These are phyloP conservation scores for Aegilops longissima DNA, from an alignment of 176 grass and related monocot genomes.

Conservation along the genomic window DNA sequence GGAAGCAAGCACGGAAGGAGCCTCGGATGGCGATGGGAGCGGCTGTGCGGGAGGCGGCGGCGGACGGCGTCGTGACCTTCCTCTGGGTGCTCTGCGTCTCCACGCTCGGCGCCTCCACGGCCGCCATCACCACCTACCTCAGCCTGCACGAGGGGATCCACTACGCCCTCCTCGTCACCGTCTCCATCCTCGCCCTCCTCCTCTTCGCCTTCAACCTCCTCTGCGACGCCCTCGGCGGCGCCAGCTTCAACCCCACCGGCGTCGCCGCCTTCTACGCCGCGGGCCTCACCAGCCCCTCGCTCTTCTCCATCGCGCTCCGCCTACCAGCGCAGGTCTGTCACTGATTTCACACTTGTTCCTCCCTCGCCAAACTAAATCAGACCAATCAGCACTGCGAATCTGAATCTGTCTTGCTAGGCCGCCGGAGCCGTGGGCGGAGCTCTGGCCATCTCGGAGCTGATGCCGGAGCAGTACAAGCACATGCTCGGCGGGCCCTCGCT, in stretches of 20 bases:
- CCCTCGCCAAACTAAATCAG: neutral
- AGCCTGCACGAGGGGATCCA: conserved; percentile 41
- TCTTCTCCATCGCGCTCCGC: conserved; percentile 71
- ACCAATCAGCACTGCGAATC: neutral
- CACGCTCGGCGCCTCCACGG: conserved; percentile 45
- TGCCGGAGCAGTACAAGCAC: conserved; percentile 62
- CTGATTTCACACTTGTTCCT: neutral
- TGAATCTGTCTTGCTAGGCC: conserved; percentile 30
- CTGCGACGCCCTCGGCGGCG: conserved; percentile 50
- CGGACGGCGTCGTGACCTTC: conserved; percentile 64
- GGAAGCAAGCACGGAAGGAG: neutral
- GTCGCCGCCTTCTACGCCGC: conserved; percentile 75
- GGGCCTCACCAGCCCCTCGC: conserved; percentile 34
- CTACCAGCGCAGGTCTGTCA: conserved; percentile 73
- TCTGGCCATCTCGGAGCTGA: conserved; percentile 55
- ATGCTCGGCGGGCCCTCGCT: conserved; percentile 54
- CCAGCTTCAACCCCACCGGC: conserved; percentile 68
- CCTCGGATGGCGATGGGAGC: conserved; percentile 28
- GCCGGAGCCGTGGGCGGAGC: conserved; percentile 67
- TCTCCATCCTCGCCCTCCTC: conserved; percentile 49
- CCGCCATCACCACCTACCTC: conserved; percentile 29
- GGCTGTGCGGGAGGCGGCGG: conserved; percentile 45
- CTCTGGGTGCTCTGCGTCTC: conserved; percentile 66
- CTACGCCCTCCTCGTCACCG: conserved; percentile 36
- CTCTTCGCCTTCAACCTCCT: conserved; percentile 58